phyloP scores from a whole-genome alignment of 495 filamentous ascomycete genomes.

The Hypomontagnella monticulosa region DNA sequence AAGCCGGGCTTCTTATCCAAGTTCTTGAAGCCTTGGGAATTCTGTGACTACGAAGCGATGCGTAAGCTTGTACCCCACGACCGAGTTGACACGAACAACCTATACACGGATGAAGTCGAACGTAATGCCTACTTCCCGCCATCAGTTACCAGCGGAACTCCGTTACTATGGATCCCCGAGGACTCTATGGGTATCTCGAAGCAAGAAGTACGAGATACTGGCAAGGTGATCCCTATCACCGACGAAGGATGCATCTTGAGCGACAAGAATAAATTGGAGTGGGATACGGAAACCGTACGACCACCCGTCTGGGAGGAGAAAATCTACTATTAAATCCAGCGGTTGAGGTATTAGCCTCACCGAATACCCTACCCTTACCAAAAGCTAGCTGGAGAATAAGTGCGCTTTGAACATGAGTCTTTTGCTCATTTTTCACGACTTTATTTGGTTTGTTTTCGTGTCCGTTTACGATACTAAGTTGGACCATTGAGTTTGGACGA shows the following conservation, averaged over 20 bases:
- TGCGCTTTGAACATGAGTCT: neutral
- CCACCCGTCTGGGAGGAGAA: conserved; percentile 86
- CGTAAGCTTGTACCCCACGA: conserved; percentile 75
- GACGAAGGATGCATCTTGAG: conserved; percentile 85
- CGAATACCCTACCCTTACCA: neutral
- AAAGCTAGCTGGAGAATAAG: neutral
- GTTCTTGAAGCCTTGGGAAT: conserved; percentile 82
- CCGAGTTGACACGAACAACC: conserved; percentile 46
- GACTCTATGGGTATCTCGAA: conserved; percentile 78
- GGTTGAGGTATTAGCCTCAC: conserved; percentile 12
- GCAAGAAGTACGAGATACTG: conserved; percentile 79
- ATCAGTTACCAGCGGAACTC: conserved; percentile 67
- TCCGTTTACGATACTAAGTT: conserved; percentile 15
- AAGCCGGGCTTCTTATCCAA: conserved; percentile 65
- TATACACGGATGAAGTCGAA: conserved; percentile 69
- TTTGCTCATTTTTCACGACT: neutral
- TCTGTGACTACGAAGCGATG: conserved; percentile 74
- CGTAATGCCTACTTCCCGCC: conserved; percentile 82
- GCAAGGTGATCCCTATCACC: conserved; percentile 77
- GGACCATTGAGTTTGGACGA: neutral
- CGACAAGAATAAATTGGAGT: conserved; percentile 80
- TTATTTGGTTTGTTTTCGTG: neutral
- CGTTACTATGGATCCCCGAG: conserved; percentile 84
- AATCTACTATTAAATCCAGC: conserved; percentile 57
- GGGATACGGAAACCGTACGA: conserved; percentile 74